Conservation (phyloP, 148 eudicot genomes). For the Rhododendron williamsianum region DNA sequence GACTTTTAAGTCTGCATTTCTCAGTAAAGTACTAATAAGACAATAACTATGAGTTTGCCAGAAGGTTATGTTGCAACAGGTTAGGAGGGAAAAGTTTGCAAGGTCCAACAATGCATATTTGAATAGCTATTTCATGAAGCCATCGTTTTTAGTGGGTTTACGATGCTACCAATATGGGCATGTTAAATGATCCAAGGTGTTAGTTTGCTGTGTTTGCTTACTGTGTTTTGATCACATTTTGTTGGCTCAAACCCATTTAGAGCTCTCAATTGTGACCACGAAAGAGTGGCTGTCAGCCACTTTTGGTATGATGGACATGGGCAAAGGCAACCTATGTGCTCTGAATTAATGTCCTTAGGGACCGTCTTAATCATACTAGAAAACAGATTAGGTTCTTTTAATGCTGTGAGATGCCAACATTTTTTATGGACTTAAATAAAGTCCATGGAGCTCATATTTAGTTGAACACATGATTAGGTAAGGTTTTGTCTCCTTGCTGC, state of each 20-base stretch:
- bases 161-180: neutral
- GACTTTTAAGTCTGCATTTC: neutral
- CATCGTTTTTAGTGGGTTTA: neutral
- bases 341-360: neutral
- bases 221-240: neutral
- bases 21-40: neutral
- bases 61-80: neutral
- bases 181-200: neutral
- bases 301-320: neutral
- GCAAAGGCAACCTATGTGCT: neutral
- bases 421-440: neutral
- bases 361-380: neutral
- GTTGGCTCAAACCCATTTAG: neutral
- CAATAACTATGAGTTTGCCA: neutral
- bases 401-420: no score
- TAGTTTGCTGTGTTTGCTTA: neutral
- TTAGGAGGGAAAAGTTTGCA: neutral
- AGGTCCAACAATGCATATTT: neutral
- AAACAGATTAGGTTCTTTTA: no score
- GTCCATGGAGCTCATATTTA: neutral
- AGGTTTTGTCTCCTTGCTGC: neutral
- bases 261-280: no score
- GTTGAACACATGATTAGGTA: neutral
- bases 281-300: neutral
- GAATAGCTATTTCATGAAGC: neutral